phyloP scores from a whole-genome alignment of 106 monocot species.

The Acorus calamus region DNA sequence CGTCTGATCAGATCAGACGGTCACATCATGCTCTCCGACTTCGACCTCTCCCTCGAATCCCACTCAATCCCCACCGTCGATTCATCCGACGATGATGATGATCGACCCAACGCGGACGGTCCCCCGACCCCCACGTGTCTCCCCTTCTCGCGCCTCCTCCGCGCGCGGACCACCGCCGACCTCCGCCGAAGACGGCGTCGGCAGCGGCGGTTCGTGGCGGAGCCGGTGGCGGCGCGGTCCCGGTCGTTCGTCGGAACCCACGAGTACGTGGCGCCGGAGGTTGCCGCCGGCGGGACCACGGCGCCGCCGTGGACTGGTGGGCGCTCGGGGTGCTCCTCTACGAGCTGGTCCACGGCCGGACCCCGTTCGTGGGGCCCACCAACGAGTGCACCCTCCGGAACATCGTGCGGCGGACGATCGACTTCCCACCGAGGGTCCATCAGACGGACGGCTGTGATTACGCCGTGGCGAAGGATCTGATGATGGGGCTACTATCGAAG shows the following conservation, averaged over 20 bases:
- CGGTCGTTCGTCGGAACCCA: slow-evolving; percentile 81
- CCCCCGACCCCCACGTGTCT: background rate
- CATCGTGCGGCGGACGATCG: slow-evolving; percentile 36
- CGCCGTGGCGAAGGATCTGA: slow-evolving; percentile 31
- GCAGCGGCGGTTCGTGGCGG: slow-evolving; percentile 45
- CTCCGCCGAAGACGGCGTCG: background rate
- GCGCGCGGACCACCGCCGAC: too few relatives aligned
- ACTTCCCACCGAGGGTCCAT: slow-evolving; percentile 21
- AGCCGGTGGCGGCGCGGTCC: slow-evolving; percentile 63
- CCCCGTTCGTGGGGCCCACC: slow-evolving; percentile 57
- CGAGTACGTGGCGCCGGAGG: slow-evolving; percentile 85
- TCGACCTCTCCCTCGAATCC: slow-evolving; percentile 33
- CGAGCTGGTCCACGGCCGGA: slow-evolving; percentile 66
- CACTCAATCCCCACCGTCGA: slow-evolving; percentile 28
- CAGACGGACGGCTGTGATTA: background rate
- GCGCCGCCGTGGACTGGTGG: slow-evolving; percentile 90
- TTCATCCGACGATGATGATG: background rate
- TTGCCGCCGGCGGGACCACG: slow-evolving; percentile 54
- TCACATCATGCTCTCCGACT: too few relatives aligned
- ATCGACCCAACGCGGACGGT: background rate
- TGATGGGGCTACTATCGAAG: slow-evolving; percentile 42
- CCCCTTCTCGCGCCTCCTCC: background rate
- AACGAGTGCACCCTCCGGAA: slow-evolving; percentile 60
- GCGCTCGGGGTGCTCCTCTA: slow-evolving; percentile 79
- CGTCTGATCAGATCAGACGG: too few relatives aligned